phyloP scores from a whole-genome alignment of 2,329 filamentous ascomycete genomes.

The Penicillium palitans region DNA sequence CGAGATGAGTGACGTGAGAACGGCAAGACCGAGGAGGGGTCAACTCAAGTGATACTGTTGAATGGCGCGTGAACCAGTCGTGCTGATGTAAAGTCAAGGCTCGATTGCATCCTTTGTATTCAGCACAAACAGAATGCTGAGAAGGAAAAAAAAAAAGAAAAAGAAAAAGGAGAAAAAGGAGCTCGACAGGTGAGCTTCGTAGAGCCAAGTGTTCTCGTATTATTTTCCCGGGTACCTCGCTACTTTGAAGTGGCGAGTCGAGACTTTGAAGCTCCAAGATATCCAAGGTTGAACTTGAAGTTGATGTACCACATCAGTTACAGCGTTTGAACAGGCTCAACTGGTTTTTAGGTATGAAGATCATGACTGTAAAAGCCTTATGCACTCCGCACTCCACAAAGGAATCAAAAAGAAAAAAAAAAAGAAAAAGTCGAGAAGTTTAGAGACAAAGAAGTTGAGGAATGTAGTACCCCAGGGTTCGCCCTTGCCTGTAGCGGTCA shows the following conservation, averaged over 20 bases:
- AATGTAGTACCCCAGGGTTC: constrained; percentile 8
- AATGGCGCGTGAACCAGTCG: background rate
- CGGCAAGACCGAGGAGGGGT: background rate
- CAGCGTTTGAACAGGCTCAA: background rate
- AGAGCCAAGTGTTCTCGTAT: too few species aligned
- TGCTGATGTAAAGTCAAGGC: background rate
- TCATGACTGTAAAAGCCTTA: background rate
- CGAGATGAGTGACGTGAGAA: background rate
- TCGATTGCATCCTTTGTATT: constrained; percentile 6
- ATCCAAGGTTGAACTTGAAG: background rate
- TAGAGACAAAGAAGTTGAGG: constrained; percentile 1
- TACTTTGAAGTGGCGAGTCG: background rate
- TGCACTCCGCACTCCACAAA: background rate
- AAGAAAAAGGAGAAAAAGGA: background rate
- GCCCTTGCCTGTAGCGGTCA: constrained; percentile 9
- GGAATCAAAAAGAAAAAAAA: background rate
- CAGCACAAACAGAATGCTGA: background rate
- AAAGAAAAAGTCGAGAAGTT: background rate
- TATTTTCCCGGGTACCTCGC: background rate
- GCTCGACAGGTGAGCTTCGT: background rate
- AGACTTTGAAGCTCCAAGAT: background rate
- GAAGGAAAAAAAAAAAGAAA: too few species aligned
- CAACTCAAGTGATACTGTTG: background rate
- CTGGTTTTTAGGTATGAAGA: background rate
- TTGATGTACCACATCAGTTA: background rate